These are phyloP conservation scores for Amanita muscaria DNA, from an alignment of 768 basidiomycete species.

Conservation along the genomic window DNA sequence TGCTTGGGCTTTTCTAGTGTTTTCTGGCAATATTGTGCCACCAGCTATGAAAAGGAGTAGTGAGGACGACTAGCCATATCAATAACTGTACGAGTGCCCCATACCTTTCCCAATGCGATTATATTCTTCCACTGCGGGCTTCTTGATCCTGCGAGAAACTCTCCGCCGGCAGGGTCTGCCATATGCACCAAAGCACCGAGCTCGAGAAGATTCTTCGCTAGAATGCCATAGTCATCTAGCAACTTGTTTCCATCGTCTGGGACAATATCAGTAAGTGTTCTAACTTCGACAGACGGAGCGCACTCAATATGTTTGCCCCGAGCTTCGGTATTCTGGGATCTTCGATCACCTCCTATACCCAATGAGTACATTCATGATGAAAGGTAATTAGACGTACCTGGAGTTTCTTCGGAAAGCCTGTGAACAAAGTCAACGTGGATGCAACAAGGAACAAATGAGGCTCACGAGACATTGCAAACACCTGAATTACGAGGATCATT, in stretches of 20 bases:
- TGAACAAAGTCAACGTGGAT: neutral
- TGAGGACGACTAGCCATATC: neutral
- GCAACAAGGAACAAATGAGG: neutral
- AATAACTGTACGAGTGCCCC: neutral
- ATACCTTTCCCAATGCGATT: conserved; percentile 25
- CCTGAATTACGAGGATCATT: conserved; percentile 24
- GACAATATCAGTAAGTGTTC: neutral
- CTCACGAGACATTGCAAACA: conserved; percentile 23
- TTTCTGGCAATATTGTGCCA: conserved; percentile 24
- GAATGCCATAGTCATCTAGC: conserved; percentile 30
- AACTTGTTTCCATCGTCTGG: conserved; percentile 31
- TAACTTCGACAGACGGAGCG: neutral
- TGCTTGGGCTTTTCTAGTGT: conserved; percentile 20
- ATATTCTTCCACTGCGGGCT: conserved; percentile 17
- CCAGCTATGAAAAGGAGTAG: conserved; percentile 16
- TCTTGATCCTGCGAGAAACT: neutral
- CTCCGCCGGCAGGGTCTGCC: conserved; percentile 19
- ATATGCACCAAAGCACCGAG: conserved; percentile 23
- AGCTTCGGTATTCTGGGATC: conserved; percentile 21
- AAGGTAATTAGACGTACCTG: conserved; percentile 10
- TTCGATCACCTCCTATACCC: conserved; percentile 22
- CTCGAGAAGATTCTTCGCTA: conserved; percentile 26
- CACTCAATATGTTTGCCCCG: conserved; percentile 27
- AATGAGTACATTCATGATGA: neutral
- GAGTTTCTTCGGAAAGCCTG: conserved; percentile 24